A percentile compares a stretch with the other conserved stretches of the same genome.
phyloP scores from a whole-genome alignment of 225 moss, liverwort and hornwort species.

The Marchantia paleacea region DNA sequence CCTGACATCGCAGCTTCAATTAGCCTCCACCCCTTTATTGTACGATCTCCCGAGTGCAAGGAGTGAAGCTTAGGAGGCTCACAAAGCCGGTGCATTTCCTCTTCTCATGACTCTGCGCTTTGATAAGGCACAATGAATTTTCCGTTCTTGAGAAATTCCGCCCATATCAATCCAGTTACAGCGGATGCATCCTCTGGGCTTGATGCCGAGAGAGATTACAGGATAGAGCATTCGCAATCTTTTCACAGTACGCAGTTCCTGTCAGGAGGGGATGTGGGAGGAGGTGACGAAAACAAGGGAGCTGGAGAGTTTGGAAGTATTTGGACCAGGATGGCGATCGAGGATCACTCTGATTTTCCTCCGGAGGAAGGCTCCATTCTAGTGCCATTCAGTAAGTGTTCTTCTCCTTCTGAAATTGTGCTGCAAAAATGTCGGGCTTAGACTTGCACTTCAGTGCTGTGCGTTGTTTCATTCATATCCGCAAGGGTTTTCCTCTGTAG shows the following conservation, averaged over 20 bases:
- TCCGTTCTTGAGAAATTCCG: constrained; percentile 30
- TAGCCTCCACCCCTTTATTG: background rate
- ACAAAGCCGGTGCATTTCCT: background rate
- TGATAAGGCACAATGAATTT: constrained; percentile 32
- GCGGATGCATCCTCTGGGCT: constrained; percentile 22
- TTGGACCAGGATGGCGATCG: constrained; percentile 87
- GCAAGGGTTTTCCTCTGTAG: background rate
- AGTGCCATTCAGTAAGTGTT: constrained; percentile 73
- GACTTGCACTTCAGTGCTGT: background rate
- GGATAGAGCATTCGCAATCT: constrained; percentile 26
- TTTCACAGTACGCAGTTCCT: constrained; percentile 28
- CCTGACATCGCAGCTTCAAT: no score
- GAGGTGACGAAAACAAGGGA: constrained; percentile 39
- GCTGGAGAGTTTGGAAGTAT: constrained; percentile 58
- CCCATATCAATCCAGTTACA: constrained; percentile 25
- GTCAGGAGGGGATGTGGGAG: constrained; percentile 28
- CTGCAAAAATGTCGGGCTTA: background rate
- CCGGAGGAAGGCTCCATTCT: constrained; percentile 73
- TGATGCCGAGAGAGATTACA: constrained; percentile 30
- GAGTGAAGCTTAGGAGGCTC: background rate
- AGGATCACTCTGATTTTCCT: constrained; percentile 84
- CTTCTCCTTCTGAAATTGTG: background rate
- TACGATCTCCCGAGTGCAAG: background rate
- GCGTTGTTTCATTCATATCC: background rate
- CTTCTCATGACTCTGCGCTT: constrained; percentile 4